Percentiles rank a stretch among this genome's conserved stretches.
Conservation (phyloP, 768 basidiomycete genomes). For the Tricholoma hemisulphureum region DNA sequence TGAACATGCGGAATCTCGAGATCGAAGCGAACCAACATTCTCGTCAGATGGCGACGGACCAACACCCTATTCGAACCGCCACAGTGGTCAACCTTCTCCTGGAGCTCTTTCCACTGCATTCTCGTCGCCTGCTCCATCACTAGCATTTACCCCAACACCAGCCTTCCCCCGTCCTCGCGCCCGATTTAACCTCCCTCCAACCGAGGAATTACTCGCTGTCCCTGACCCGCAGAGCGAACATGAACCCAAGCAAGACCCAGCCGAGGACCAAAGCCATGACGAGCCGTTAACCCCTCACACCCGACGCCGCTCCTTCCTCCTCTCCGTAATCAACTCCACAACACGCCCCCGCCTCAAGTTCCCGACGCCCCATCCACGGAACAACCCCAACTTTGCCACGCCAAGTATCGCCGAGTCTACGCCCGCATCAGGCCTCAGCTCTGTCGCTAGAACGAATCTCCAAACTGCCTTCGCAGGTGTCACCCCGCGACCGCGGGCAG, state of each 20-base stretch:
- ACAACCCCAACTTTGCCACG: constrained; percentile 30
- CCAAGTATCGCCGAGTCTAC: constrained; percentile 35
- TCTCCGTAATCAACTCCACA: constrained; percentile 82
- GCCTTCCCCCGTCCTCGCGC: constrained; percentile 60
- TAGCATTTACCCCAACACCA: constrained; percentile 68
- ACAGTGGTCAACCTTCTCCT: constrained; percentile 33
- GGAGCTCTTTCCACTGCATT: constrained; percentile 39
- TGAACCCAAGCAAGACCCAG: constrained; percentile 19
- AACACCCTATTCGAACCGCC: constrained; percentile 33
- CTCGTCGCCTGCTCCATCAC: constrained; percentile 56
- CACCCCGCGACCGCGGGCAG: constrained; percentile 57
- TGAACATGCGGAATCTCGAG: constrained; percentile 16
- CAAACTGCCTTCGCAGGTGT: constrained; percentile 60
- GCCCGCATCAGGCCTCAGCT: constrained; percentile 34
- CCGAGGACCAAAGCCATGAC: constrained; percentile 25
- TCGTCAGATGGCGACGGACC: constrained; percentile 62
- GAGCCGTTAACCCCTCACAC: constrained; percentile 65
- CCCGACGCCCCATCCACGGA: constrained; percentile 60
- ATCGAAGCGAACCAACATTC: constrained; percentile 60
- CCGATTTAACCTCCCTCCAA: constrained; percentile 54
- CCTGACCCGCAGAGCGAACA: constrained; percentile 26
- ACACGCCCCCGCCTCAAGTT: constrained; percentile 68
- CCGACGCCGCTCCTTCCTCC: constrained; percentile 76
- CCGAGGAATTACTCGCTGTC: constrained; percentile 40
- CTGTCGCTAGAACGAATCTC: constrained; percentile 31